Evolutionary conservation across 2,329 filamentous ascomycete genomes (phyloP), one percentile per base, ranked within the genome.

Genomic region (Ilyonectria destructans): DNA sequence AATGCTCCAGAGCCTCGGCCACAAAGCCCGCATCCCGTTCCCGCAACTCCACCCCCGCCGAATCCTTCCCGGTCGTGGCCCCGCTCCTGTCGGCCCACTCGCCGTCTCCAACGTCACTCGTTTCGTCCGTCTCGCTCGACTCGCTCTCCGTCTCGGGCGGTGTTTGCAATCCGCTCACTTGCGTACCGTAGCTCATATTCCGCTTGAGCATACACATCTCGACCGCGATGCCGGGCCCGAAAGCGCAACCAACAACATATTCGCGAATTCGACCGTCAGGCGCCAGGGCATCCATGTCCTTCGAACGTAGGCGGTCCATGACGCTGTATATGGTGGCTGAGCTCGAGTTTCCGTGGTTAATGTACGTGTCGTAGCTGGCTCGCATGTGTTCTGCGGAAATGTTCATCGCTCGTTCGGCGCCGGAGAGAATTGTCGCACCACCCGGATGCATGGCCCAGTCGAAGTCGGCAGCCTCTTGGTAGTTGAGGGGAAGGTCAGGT

Each of bases 361-460:
- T 89, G 73, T 93, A 93, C 19, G 89, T 88, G 69, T 92, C 88
- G 75, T 91, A 92, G 66, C 89, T 91, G n/a, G 91, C 90, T 55
- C 90, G 85, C 82, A 93, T 89, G 71, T 92, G 90, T 72, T 91
- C 88, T 0, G 89, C 81, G 0, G 84, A 84, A 54, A 93, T 85
- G 6, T 80, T 77, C 83, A 93, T 84, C 1, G 82, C 84, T 48
- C 82, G 82, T 77, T 92, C 88, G 1, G 91, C 89, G 0, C 90
- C 90, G 0, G 89, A 85, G 2, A 93, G 82, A 48, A 93, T 92
- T 1, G 90, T 89, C 1, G 89, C 85, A 19, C 91, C 91, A 5
- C 91, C 91, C 0, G 91, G 91, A 72, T 93, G 91, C 76, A 93
- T 86, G 1, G 91, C 91, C 91, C 91, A 93, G 81, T 93, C 91